phyloP scores from a whole-genome alignment of 208 protist genomes.

The Eutreptiella sp. region DNA sequence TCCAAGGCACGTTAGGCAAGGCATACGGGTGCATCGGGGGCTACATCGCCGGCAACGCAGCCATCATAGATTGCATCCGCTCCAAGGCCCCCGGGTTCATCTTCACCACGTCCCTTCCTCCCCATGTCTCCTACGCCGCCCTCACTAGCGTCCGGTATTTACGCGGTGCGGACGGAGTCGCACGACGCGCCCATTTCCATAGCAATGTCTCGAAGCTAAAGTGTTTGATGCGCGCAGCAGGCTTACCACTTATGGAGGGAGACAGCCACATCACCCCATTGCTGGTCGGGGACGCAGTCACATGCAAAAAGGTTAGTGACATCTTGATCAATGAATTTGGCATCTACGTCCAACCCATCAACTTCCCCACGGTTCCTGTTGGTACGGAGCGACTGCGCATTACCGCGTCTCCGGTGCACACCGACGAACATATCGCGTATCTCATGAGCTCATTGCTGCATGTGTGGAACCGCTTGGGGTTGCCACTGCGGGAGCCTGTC shows the following conservation, averaged over 20 bases:
- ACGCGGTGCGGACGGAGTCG: constrained; percentile 34
- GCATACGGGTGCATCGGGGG: constrained; percentile 91
- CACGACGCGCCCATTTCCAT: constrained; percentile 31
- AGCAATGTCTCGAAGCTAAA: constrained; percentile 47
- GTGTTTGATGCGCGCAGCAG: constrained; percentile 34
- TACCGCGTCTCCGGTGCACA: constrained; percentile 58
- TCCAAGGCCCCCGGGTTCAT: constrained; percentile 71
- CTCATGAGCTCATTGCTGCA: constrained; percentile 34
- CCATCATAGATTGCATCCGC: constrained; percentile 63
- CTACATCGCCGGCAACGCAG: constrained; percentile 62
- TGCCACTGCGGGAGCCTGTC: no score
- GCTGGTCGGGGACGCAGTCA: constrained; percentile 56
- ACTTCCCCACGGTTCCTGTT: constrained; percentile 76
- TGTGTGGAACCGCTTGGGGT: constrained; percentile 38
- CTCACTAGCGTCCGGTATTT: constrained; percentile 47
- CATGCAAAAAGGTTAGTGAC: constrained; percentile 59
- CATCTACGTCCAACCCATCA: constrained; percentile 80
- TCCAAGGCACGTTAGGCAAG: constrained; percentile 95
- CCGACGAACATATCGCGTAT: constrained; percentile 39
- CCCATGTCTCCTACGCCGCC: constrained; percentile 71
- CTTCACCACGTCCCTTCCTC: constrained; percentile 76
- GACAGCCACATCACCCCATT: constrained; percentile 65
- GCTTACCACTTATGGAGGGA: constrained; percentile 55
- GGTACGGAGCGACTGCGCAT: constrained; percentile 66
- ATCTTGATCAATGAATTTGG: constrained; percentile 49